phyloP scores from a whole-genome alignment of 805 yeast genomes.

The Lipomyces lipofer region DNA sequence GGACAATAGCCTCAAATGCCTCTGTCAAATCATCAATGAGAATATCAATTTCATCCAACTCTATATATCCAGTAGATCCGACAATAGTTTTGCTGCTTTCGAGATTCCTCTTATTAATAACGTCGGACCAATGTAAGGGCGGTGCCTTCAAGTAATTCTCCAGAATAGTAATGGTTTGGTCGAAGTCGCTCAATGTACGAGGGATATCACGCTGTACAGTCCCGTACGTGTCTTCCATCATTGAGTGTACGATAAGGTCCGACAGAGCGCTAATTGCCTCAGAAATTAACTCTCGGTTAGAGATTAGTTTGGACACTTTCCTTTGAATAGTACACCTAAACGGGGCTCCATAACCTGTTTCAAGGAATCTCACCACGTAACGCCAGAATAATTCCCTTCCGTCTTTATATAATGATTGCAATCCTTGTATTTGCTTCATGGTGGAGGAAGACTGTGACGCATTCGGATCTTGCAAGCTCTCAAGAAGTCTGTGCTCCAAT shows the following conservation, averaged over 20 bases:
- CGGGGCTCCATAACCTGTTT: constrained; percentile 36
- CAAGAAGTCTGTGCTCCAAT: constrained; percentile 26
- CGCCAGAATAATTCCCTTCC: not conserved
- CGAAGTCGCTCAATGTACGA: constrained; percentile 34
- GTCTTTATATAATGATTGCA: constrained; percentile 1
- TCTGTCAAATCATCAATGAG: constrained; percentile 26
- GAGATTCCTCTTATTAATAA: constrained; percentile 19
- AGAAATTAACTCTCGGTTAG: constrained; percentile 33
- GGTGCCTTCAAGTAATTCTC: constrained; percentile 35
- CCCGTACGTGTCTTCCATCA: constrained; percentile 44
- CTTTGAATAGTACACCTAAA: constrained; percentile 41
- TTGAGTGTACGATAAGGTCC: constrained; percentile 38
- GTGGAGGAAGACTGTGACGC: constrained; percentile 33
- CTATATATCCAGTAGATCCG: constrained; percentile 21
- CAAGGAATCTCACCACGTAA: constrained; percentile 25
- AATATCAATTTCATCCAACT: constrained; percentile 25
- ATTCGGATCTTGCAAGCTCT: constrained; percentile 33
- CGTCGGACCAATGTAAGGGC: constrained; percentile 40
- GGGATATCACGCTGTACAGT: constrained; percentile 46
- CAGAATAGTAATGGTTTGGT: constrained; percentile 33
- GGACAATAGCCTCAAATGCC: constrained; percentile 36
- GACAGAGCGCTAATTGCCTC: constrained; percentile 40
- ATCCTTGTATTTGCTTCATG: constrained; percentile 19
- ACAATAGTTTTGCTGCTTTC: constrained; percentile 13
- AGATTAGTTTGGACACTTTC: constrained; percentile 32